These are phyloP conservation scores for Cryoendolithus antarcticus DNA, from an alignment of 2,329 filamentous ascomycete species.

Conservation along the genomic window DNA sequence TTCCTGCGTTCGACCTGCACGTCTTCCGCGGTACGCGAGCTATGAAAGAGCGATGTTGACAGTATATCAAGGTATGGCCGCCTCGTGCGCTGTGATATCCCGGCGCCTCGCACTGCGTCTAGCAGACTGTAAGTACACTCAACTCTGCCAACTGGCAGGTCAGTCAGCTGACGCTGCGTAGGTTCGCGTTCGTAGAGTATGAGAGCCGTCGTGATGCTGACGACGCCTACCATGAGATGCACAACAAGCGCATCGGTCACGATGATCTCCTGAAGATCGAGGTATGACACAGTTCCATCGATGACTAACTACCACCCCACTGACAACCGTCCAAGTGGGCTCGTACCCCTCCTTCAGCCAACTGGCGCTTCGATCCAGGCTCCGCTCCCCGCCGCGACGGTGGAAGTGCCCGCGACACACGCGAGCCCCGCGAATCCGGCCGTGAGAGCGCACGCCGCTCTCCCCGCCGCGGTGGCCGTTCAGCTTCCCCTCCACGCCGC, in stretches of 20 bases:
- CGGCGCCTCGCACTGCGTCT: constrained; percentile 82
- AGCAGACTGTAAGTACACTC: constrained; percentile 73
- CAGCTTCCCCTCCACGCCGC: constrained; percentile 4
- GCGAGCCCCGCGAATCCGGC: constrained; percentile 57
- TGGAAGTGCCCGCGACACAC: too few species aligned
- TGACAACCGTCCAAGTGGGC: constrained; percentile 66
- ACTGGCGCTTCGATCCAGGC: constrained; percentile 94
- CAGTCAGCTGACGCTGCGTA: too few species aligned
- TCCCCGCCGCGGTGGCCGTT: constrained; percentile 51
- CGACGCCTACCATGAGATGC: constrained; percentile 99
- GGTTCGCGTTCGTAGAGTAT: constrained; percentile 98
- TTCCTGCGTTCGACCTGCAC: not conserved
- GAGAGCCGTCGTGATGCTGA: constrained; percentile 96
- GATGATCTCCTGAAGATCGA: constrained; percentile 97
- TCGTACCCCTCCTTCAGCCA: constrained; percentile 91
- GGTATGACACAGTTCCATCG: too few species aligned
- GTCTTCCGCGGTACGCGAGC: not conserved
- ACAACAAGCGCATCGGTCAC: constrained; percentile 94
- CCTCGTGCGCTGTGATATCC: constrained; percentile 96
- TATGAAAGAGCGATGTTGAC: constrained; percentile 22
- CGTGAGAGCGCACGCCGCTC: constrained; percentile 2
- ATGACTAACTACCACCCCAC: too few species aligned
- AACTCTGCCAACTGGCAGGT: too few species aligned
- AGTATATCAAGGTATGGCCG: constrained; percentile 72
- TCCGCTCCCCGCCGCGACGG: constrained; percentile 60